Evolutionary conservation across 2,329 filamentous ascomycete species (phyloP).

Genomic region (Paracoccidioides brasiliensis): DNA sequence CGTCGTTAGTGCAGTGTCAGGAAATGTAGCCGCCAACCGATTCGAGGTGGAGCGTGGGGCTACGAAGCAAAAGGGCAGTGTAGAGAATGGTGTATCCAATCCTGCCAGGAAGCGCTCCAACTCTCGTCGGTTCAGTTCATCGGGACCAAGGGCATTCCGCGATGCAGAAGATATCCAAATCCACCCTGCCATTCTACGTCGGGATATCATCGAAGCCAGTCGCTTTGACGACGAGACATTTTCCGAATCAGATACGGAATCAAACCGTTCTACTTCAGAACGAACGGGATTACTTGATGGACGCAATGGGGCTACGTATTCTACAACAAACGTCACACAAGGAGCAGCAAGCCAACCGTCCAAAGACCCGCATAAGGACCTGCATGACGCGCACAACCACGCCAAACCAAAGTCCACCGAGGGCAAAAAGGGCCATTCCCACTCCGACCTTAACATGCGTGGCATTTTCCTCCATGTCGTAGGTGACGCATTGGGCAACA

Average conservation of each 20-base stretch:
- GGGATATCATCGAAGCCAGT: slow-evolving; percentile 82
- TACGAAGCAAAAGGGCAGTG: slow-evolving; percentile 13
- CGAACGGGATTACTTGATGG: slow-evolving; percentile 26
- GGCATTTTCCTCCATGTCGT: slow-evolving; percentile 53
- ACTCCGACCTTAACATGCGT: slow-evolving; percentile 80
- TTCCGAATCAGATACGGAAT: slow-evolving; percentile 44
- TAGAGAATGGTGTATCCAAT: slow-evolving; percentile 5
- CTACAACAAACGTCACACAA: slow-evolving; percentile 20
- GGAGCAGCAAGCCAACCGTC: slow-evolving; percentile 5
- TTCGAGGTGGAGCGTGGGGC: background rate
- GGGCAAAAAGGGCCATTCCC: slow-evolving; percentile 40
- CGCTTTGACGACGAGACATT: slow-evolving; percentile 43
- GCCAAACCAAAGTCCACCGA: slow-evolving; percentile 50
- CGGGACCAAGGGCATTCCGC: slow-evolving; percentile 41
- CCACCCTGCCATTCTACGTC: slow-evolving; percentile 78
- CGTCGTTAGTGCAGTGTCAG: slow-evolving; percentile 49
- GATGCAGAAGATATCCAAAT: slow-evolving; percentile 62
- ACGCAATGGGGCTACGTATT: slow-evolving; percentile 24
- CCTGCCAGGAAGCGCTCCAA: slow-evolving; percentile 10
- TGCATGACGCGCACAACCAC: slow-evolving; percentile 67
- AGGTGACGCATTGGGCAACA: slow-evolving; percentile 36
- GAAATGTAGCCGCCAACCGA: slow-evolving; percentile 33
- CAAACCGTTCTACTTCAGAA: slow-evolving; percentile 39
- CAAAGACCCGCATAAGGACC: slow-evolving; percentile 20
- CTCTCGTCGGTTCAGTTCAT: slow-evolving; percentile 36